Percentiles rank a stretch among this genome's conserved stretches.
Conservation (phyloP, 2,329 filamentous ascomycete genomes). For the Xylariaceae sp. region DNA sequence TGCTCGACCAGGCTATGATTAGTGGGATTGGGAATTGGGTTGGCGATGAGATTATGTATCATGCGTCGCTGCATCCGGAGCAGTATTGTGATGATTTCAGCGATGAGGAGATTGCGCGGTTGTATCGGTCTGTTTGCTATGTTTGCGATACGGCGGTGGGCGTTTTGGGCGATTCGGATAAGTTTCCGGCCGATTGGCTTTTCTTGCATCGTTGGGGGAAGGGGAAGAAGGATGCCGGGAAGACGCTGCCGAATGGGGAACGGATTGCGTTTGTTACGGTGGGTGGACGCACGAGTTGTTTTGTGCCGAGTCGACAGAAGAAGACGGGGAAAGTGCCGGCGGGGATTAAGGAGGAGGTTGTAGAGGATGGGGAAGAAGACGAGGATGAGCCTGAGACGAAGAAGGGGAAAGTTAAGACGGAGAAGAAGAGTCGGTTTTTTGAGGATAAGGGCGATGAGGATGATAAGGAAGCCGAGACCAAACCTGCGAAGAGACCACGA, state of each 20-base stretch:
- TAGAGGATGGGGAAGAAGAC: conserved; percentile 9
- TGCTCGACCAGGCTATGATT: conserved; percentile 67
- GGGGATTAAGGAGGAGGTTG: conserved; percentile 37
- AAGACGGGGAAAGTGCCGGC: conserved; percentile 51
- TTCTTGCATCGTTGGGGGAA: conserved; percentile 89
- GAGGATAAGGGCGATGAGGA: not conserved
- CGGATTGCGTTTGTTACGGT: conserved; percentile 84
- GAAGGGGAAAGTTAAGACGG: conserved; percentile 10
- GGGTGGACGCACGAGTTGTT: conserved; percentile 84
- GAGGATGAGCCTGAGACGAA: conserved; percentile 5
- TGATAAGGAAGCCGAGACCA: conserved; percentile 5
- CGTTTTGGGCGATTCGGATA: conserved; percentile 70
- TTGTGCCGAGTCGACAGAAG: conserved; percentile 80
- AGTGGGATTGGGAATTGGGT: conserved; percentile 98
- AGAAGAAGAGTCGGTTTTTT: conserved; percentile 15
- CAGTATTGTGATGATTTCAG: conserved; percentile 82
- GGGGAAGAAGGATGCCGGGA: conserved; percentile 65
- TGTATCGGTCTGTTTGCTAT: conserved; percentile 69
- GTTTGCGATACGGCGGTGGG: conserved; percentile 78
- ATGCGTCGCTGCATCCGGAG: conserved; percentile 84
- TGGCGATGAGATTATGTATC: conserved; percentile 86
- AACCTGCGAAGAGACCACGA: conserved; percentile 22
- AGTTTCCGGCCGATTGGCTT: conserved; percentile 83
- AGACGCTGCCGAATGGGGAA: conserved; percentile 72
- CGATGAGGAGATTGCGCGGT: conserved; percentile 61